Evolutionary conservation across 805 yeast species (phyloP), one percentile per base, ranked within the genome.

Genomic region (Candida broadrunensis): DNA sequence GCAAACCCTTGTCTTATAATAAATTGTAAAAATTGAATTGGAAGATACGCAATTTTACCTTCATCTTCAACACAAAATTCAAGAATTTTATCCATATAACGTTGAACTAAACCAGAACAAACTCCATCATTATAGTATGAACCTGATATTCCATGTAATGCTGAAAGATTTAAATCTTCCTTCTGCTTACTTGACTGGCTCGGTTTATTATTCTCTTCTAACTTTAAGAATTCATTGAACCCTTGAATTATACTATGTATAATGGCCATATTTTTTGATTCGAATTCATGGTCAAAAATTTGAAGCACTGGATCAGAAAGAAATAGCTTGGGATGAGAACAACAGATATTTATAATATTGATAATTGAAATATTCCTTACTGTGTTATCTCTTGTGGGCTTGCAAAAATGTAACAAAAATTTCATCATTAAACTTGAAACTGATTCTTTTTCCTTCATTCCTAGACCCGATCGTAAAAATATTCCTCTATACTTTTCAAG

Each of bases 81-180:
- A 18, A 85, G 60, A 4, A 84, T 70, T 2, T 61, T 46, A 3
- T 56, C 56, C 37, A 82, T 57, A 51, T 81, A 86, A 27, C 88
- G 62, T 40, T 86, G 88, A 3, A 80, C 82, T 9, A 88, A 50
- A 0, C 85, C 82, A 0, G 91, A 77, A 55, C 93, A 83, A 0
- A 87, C 78, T 12, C 89, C 85, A 53, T 86, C 93, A 51, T 70
- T 75, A 19, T 73, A 63, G 37, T 76, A 71, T 1, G 72, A 61
- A 27, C 67, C 60, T 0, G 79, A 65, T 18, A 44, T 43, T 0
- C 86, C 88, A 49, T 79, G 80, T 48, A 83, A 76, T 0, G 73
- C 75, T 5, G 67, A 71, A 12, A 71, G 60, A 48, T 78, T 85
- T 4, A 75, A 49, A 24, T 58, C 54, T 2, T 13, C 14, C 12